Evolutionary conservation across 139 green algal genomes (phyloP), one percentile per base, ranked within the genome.

Genomic region (Trebouxia sp.): DNA sequence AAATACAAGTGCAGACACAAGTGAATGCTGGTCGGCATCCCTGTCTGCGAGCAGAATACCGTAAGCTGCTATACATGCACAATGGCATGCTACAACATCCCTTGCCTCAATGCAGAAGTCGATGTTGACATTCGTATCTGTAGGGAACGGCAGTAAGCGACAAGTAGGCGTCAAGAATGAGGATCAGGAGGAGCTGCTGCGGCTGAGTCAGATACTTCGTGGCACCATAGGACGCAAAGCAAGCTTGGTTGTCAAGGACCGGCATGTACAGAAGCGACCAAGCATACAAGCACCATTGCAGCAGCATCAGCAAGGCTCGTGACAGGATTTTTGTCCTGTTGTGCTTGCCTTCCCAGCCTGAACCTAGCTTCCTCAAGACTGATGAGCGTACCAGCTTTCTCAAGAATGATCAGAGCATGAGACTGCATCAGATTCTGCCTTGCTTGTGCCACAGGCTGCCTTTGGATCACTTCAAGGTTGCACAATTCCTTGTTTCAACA

Each of bases 91-190:
- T n/a, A n/a, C n/a, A n/a, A n/a, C n/a, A n/a, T n/a, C 20, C 26
- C 30, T 35, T 35, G 11, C 14, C 5, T 8, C 7, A 26, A n/a
- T 28, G 28, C 28, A 41, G n/a, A n/a, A n/a, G n/a, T n/a, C n/a
- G n/a, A n/a, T n/a, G n/a, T n/a, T n/a, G n/a, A 0, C 22, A 17
- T 37, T 15, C 26, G 5, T 42, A 24, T 6, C 9, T 86, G 53
- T 78, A 88, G 85, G 32, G 38, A 87, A 85, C 65, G 69, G 37
- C 6, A 83, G 8, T 0, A 38, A 48, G 32, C 62, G 86, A 30
- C 56, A 74, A 14, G 86, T 90, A 2, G 65, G 80, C 22, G 15
- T 89, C 38, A 72, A 69, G 12, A 90, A 90, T 47, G 24, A 76
- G 47, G 9, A 74, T 6, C 53, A 82, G 22, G 84, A 80, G 20